Percentiles rank a stretch among this genome's conserved stretches.
Evolutionary conservation across 2,329 filamentous ascomycete genomes (phyloP).

Genomic region (Cordyceps pruinosa): DNA sequence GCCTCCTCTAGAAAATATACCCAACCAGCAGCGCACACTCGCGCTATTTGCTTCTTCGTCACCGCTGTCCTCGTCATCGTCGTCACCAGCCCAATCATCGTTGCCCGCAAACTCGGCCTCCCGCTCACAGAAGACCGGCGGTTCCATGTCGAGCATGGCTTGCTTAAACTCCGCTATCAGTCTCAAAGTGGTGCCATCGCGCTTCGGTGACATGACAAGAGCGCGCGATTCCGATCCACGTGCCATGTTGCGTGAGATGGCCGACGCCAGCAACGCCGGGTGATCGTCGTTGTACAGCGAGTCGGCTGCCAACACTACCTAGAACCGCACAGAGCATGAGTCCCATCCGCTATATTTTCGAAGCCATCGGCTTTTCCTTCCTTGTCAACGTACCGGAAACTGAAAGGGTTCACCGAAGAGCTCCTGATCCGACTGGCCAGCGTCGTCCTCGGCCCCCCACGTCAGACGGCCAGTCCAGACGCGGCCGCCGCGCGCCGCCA

Average conservation of each 20-base stretch:
- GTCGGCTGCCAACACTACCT: constrained; percentile 79
- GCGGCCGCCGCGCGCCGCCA: constrained; percentile 52
- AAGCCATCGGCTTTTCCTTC: not conserved
- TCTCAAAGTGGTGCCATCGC: constrained; percentile 57
- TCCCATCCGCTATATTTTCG: no score
- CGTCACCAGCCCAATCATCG: constrained; percentile 64
- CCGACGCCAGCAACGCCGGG: constrained; percentile 63
- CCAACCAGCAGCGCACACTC: constrained; percentile 62
- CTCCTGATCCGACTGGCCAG: constrained; percentile 34
- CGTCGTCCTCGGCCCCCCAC: constrained; percentile 53
- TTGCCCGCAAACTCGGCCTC: constrained; percentile 58
- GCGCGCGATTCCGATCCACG: constrained; percentile 52
- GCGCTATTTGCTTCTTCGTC: constrained; percentile 28
- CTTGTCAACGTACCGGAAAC: constrained; percentile 39
- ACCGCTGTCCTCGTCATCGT: constrained; percentile 37
- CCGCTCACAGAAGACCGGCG: constrained; percentile 43
- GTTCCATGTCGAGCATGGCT: constrained; percentile 48
- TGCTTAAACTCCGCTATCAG: constrained; percentile 58
- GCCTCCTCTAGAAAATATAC: constrained; percentile 43
- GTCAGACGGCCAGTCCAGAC: constrained; percentile 62
- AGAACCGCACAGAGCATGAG: constrained; percentile 11
- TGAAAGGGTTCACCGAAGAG: constrained; percentile 39
- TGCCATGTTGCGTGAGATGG: constrained; percentile 61
- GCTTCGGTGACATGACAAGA: constrained; percentile 72
- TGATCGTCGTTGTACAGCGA: constrained; percentile 82